Evolutionary conservation across 768 basidiomycete species (phyloP).

Genomic region (Suillus bovinus): DNA sequence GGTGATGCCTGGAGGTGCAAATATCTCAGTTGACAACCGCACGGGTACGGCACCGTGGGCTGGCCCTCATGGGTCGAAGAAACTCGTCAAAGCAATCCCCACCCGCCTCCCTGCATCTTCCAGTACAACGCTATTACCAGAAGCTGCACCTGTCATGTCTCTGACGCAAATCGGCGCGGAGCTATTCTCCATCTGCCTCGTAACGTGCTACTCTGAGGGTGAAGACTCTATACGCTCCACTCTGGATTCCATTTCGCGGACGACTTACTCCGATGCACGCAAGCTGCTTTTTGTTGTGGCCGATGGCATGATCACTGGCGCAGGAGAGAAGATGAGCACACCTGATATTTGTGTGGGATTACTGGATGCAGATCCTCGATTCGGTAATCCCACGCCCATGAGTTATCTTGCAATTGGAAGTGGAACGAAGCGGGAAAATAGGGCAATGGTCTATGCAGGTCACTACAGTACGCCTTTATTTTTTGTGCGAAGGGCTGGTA

Average conservation of each 20-base stretch:
- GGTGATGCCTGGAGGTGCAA: constrained; percentile 96
- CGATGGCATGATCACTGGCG: constrained; percentile 98
- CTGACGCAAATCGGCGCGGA: constrained; percentile 92
- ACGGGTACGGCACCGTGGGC: constrained; percentile 97
- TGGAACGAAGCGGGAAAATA: constrained; percentile 86
- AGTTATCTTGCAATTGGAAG: constrained; percentile 88
- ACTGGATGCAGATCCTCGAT: constrained; percentile 90
- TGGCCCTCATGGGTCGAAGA: constrained; percentile 50
- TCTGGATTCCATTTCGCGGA: constrained; percentile 88
- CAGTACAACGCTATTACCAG: constrained; percentile 51
- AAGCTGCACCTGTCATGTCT: constrained; percentile 59
- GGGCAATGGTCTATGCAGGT: constrained; percentile 99
- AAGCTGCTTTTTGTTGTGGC: constrained; percentile 94
- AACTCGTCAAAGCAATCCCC: constrained; percentile 49
- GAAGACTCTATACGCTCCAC: constrained; percentile 91
- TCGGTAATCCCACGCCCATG: constrained; percentile 96
- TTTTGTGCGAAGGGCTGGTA: not conserved
- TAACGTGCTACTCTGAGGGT: constrained; percentile 98
- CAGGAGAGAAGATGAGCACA: constrained; percentile 93
- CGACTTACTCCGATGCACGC: constrained; percentile 87
- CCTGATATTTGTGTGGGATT: constrained; percentile 95
- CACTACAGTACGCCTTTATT: constrained; percentile 80
- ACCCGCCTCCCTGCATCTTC: constrained; percentile 52
- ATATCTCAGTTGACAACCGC: constrained; percentile 87
- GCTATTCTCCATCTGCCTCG: constrained; percentile 91